Evolutionary conservation across 1,284 basidiomycete genomes (phyloP), one percentile per base, ranked within the genome.

Genomic region (Sporisorium reilianum): DNA sequence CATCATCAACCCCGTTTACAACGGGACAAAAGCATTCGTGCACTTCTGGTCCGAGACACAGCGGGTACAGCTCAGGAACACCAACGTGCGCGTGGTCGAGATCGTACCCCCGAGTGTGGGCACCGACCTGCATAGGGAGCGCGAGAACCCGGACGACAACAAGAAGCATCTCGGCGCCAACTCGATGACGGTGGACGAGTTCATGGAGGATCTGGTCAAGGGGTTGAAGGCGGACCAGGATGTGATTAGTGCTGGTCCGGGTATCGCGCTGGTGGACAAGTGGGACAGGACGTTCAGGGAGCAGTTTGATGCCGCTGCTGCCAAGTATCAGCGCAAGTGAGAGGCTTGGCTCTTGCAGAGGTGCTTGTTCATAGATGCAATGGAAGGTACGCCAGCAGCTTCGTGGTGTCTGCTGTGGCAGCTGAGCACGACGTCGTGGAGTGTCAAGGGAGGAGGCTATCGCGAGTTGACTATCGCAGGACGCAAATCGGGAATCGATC

Each of bases 11-110:
- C 79, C 79, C 0, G 30, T 65, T 5, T 80, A 81, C 53, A 81
- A 80, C 56, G 65, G 64, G 5, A 75, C 79, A 0, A 82, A 82
- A 44, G 69, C 78, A 0, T 80, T 80, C 36, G 55, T 79, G 4
- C 81, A 83, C 52, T 80, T 79, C 55, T 83, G 80, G 80, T 64
- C 63, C n/a, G 74, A 75, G 52, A 63, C 74, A 28, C 78, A 81
- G 51, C 60, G 81, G 3, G 75, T 73, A 14, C 80, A 82, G 60
- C 69, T 82, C 20, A 80, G 73, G 53, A 55, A 69, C 34, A 74
- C 77, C n/a, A 79, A 65, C 48, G 63, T 81, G 9, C 46, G 80
- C 16, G 65, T 83, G 20, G 75, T 83, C 41, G 81, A 83, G 70
- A 75, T 83, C 16, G 75, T 80, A 1, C 81, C 81, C 5, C 81